Base-by-base conservation (phyloP, 2,329 filamentous ascomycete species). In the Boeremia lycopersici region DNA sequence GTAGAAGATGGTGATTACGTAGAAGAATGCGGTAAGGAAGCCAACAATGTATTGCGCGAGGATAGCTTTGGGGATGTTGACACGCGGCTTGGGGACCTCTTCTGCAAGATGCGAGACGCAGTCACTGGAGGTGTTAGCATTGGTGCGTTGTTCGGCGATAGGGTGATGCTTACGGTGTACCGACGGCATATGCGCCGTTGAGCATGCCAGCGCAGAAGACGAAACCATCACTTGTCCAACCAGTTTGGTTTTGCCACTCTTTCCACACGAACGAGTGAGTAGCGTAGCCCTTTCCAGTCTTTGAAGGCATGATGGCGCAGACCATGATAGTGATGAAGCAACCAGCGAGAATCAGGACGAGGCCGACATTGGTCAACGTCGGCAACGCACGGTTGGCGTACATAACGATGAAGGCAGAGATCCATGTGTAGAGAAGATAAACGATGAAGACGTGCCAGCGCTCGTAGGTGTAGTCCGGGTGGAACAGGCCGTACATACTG, bases 171-270 rank as follows among this genome's bases (percentile, higher is more conserved):
- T 61, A 71, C 10, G 86, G 84, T 1, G 84, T 84, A 6, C 87
- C 88, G 10, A 90, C 83, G 39, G 84, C 83, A 67, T 85, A 90
- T 3, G 87, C 87, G 10, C 86, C 88, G 63, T 90, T 90, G 23
- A 89, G 77, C 70, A 89, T 86, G 15, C 86, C 86, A 0, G 83
- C 76, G 25, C 88, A 74, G 59, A 89, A 89, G 2, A 85, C 85
- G n/a, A 89, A 82, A 13, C 85, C 85, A 39, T 84, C 77, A 47
- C 76, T 81, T 1, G 59, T 61, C 60, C 76, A 81, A 0, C 79
- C 79, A 0, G 79, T 78, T 48, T 74, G 66, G 51, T 82, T 81
- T n/a, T 62, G 53, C 74, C 77, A 81, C 5, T 80, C 74, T 10
- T 64, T 68, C 78, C 77, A 81, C 0, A 81, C 78, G 48, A 79